Conservation (phyloP, 768 basidiomycete species). For the Jaapia argillacea region DNA sequence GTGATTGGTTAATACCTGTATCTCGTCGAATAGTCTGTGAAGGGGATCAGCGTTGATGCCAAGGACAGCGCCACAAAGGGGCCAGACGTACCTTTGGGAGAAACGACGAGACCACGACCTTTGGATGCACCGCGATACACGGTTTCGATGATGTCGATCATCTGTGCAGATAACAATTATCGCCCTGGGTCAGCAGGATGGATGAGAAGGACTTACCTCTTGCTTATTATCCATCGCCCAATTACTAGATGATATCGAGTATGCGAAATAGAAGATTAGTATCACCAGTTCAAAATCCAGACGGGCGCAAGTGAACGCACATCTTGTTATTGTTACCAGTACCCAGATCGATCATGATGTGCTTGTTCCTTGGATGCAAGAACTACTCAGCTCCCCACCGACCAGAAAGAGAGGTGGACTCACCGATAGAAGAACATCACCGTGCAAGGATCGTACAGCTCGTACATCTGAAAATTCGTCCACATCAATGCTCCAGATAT, state of each 20-base stretch:
- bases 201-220: slow-evolving; percentile 46
- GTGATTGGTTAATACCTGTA: slow-evolving; percentile 74
- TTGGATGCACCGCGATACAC: slow-evolving; percentile 97
- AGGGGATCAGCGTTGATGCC: slow-evolving; percentile 1
- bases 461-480: slow-evolving; percentile 72
- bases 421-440: slow-evolving; percentile 99
- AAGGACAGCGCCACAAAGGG: slow-evolving; percentile 1
- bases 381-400: background rate
- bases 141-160: slow-evolving; percentile 97
- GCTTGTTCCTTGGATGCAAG: slow-evolving; percentile 66
- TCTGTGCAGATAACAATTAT: slow-evolving; percentile 27
- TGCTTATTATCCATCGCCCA: slow-evolving; percentile 99
- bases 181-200: background rate
- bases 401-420: slow-evolving; percentile 13
- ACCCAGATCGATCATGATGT: slow-evolving; percentile 99
- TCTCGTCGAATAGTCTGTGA: slow-evolving; percentile 69
- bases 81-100: slow-evolving; percentile 69
- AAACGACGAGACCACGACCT: slow-evolving; percentile 94
- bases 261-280: background rate
- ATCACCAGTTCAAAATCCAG: background rate
- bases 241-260: slow-evolving; percentile 45
- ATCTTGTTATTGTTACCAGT: slow-evolving; percentile 99
- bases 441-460: slow-evolving; percentile 93
- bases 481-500: background rate
- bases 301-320: slow-evolving; percentile 33